These are phyloP conservation scores for Phoma herbarum DNA, from an alignment of 2,329 filamentous ascomycete species.

Conservation along the genomic window DNA sequence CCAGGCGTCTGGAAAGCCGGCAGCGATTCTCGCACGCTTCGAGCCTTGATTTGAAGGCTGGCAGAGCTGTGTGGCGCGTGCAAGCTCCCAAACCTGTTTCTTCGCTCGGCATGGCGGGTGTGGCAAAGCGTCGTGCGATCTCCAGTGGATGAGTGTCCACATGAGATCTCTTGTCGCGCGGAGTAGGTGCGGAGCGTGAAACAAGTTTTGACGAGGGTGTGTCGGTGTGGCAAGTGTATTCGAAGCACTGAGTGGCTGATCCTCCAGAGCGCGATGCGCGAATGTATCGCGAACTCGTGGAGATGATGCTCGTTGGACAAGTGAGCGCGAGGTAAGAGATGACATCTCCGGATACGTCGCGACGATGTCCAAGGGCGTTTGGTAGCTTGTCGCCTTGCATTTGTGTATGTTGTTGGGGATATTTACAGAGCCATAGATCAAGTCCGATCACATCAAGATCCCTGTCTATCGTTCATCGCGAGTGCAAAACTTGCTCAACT, in stretches of 20 bases:
- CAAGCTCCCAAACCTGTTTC: neutral
- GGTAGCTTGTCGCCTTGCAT: slow-evolving; percentile 4
- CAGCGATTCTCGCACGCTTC: neutral
- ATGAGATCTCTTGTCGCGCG: neutral
- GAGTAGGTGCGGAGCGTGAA: neutral
- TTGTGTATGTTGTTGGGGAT: neutral
- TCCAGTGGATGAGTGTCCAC: neutral
- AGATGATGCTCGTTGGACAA: neutral
- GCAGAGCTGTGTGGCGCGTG: neutral
- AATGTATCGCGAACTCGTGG: neutral
- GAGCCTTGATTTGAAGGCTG: slow-evolving; percentile 4
- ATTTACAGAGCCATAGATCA: neutral
- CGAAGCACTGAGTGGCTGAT: neutral
- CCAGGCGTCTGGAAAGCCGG: slow-evolving; percentile 8
- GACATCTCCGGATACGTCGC: neutral
- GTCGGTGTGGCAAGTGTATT: neutral
- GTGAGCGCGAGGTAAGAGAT: neutral
- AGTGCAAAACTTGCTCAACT: neutral
- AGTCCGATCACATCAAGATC: neutral
- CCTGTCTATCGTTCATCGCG: neutral
- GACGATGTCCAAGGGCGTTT: neutral
- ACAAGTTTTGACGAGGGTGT: neutral
- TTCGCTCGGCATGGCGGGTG: neutral
- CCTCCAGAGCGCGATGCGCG: neutral
- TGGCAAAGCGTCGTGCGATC: neutral